These are phyloP conservation scores for Fusarium napiforme DNA, from an alignment of 2,329 filamentous ascomycete genomes.

Conservation along the genomic window DNA sequence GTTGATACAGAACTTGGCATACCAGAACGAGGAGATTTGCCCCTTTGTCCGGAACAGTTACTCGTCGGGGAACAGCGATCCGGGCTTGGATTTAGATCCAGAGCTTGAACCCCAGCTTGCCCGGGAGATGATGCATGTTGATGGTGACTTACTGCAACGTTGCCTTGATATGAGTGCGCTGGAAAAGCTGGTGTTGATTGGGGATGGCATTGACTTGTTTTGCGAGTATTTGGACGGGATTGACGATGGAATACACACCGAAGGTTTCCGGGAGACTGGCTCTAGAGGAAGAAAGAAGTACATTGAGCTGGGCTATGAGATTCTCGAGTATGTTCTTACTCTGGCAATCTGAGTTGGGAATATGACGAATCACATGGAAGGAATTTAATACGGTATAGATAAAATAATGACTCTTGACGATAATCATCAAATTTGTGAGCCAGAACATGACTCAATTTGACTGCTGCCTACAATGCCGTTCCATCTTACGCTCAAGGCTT, in stretches of 20 bases:
- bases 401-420: background rate
- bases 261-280: constrained; percentile 43
- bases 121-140: constrained; percentile 68
- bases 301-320: constrained; percentile 62
- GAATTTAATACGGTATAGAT: background rate
- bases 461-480: background rate
- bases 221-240: constrained; percentile 61
- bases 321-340: constrained; percentile 64
- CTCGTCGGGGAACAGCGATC: constrained; percentile 10
- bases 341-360: constrained; percentile 56
- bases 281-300: constrained; percentile 49
- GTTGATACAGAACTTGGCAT: constrained; percentile 77
- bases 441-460: background rate
- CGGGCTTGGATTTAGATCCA: constrained; percentile 34
- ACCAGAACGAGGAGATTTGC: constrained; percentile 59
- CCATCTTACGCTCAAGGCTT: background rate
- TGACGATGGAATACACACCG: constrained; percentile 58
- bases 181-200: constrained; percentile 53
- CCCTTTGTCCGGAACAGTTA: constrained; percentile 53
- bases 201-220: constrained; percentile 54
- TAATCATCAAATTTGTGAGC: background rate
- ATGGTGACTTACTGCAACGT: constrained; percentile 72
- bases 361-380: background rate
- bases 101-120: constrained; percentile 50
- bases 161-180: constrained; percentile 61